These are phyloP conservation scores for Amanita muscaria DNA, from an alignment of 768 basidiomycete genomes.

Conservation along the genomic window DNA sequence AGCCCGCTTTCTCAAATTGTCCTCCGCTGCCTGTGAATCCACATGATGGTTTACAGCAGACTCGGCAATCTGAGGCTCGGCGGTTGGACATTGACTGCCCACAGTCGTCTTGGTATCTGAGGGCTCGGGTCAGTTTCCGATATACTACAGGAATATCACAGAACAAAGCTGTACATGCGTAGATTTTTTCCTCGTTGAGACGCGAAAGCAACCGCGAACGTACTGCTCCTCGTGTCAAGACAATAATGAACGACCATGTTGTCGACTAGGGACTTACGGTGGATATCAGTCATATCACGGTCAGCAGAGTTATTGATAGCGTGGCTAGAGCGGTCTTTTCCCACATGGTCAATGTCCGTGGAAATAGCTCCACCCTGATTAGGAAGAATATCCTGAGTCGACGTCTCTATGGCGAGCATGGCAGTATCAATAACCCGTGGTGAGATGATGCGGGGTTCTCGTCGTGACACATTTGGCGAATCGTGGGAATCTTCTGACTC, in stretches of 20 bases:
- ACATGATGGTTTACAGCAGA: background rate
- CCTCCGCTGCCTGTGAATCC: background rate
- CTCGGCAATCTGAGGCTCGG: background rate
- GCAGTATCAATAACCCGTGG: background rate
- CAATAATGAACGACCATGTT: no score
- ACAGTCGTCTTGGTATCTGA: background rate
- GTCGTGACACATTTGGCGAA: background rate
- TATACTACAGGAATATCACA: background rate
- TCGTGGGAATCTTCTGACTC: background rate
- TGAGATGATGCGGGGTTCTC: background rate
- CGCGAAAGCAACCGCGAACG: background rate
- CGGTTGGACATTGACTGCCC: background rate
- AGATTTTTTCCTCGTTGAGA: background rate
- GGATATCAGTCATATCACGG: no score
- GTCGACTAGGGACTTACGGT: no score
- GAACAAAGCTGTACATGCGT: conserved; percentile 1
- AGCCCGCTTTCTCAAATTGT: conserved; percentile 1
- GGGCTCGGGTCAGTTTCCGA: background rate
- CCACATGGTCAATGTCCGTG: background rate
- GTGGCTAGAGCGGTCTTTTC: background rate
- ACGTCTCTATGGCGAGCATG: background rate
- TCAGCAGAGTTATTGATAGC: background rate
- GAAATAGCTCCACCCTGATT: background rate
- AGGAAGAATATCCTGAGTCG: background rate
- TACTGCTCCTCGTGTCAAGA: no score